phyloP scores from a whole-genome alignment of 148 eudicot genomes.

The Pharnaceum exiguum region DNA sequence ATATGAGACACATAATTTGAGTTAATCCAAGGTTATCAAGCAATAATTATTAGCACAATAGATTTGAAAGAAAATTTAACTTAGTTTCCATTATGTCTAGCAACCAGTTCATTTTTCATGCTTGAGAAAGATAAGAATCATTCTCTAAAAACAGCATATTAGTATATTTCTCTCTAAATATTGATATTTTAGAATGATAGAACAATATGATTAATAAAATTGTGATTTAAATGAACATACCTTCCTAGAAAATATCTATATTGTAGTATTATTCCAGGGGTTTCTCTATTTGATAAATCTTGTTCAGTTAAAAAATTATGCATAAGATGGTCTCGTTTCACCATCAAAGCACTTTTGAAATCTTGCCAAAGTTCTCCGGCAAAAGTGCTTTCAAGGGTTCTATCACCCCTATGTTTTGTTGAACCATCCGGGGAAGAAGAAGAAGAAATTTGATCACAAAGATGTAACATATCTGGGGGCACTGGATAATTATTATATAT shows the following conservation, averaged over 20 bases:
- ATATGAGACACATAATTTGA: no score
- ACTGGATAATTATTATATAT: constrained; percentile 88
- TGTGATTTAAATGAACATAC: constrained; percentile 20
- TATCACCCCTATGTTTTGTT: constrained; percentile 15
- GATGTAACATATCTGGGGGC: constrained; percentile 83
- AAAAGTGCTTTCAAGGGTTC: constrained; percentile 31
- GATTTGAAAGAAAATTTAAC: no score
- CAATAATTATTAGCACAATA: no score
- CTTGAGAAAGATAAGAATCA: no score
- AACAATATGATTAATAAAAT: neutral
- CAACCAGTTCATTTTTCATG: no score
- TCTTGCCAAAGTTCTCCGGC: constrained; percentile 45
- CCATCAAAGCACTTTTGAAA: constrained; percentile 29
- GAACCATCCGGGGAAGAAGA: constrained; percentile 46
- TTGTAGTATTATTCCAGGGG: constrained; percentile 63
- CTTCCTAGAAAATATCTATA: constrained; percentile 91
- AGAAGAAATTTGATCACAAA: constrained; percentile 57
- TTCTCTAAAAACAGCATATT: neutral
- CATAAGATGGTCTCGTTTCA: constrained; percentile 36
- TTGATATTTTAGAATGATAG: neutral
- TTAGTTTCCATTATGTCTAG: no score
- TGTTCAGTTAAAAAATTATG: constrained; percentile 36
- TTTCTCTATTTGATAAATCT: constrained; percentile 60
- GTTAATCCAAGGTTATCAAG: no score
- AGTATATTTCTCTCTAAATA: neutral